Evolutionary conservation across 1,284 basidiomycete species (phyloP).

Genomic region (Megacollybia platyphylla): DNA sequence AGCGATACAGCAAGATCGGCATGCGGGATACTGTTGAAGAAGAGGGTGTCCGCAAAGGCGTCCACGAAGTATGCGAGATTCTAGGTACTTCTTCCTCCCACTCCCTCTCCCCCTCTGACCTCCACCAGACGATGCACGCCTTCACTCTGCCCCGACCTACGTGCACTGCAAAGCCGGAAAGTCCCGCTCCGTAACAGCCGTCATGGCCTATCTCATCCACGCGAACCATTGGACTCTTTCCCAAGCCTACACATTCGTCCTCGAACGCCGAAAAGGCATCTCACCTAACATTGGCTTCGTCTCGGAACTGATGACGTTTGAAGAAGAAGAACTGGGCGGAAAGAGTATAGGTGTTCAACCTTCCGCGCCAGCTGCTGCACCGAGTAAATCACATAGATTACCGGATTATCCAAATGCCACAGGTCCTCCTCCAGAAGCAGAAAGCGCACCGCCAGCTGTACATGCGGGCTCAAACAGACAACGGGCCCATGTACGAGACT

Average conservation of each 20-base stretch:
- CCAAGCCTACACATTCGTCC: slow-evolving; percentile 81
- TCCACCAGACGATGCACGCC: slow-evolving; percentile 70
- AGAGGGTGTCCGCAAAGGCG: slow-evolving; percentile 73
- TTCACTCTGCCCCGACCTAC: slow-evolving; percentile 83
- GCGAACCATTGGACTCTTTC: slow-evolving; percentile 93
- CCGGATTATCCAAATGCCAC: slow-evolving; percentile 6
- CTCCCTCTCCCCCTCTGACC: slow-evolving; percentile 1
- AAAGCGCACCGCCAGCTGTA: slow-evolving; percentile 18
- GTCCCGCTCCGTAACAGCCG: slow-evolving; percentile 91
- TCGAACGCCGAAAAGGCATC: slow-evolving; percentile 82
- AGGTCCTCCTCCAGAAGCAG: slow-evolving; percentile 1
- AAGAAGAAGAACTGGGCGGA: slow-evolving; percentile 78
- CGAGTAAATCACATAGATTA: slow-evolving; percentile 11
- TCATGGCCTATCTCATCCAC: slow-evolving; percentile 95
- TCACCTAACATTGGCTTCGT: slow-evolving; percentile 99
- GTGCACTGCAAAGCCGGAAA: slow-evolving; percentile 97
- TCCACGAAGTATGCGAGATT: slow-evolving; percentile 76
- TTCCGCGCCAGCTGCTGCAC: slow-evolving; percentile 15
- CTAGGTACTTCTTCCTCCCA: slow-evolving; percentile 47
- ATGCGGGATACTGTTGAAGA: slow-evolving; percentile 96
- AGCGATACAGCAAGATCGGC: slow-evolving; percentile 75
- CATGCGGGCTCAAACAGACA: slow-evolving; percentile 33
- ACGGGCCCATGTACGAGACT: slow-evolving; percentile 56
- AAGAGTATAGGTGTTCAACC: slow-evolving; percentile 68
- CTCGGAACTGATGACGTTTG: slow-evolving; percentile 92